Percentiles rank a stretch among this genome's conserved stretches.
phyloP scores from a whole-genome alignment of 2,329 filamentous ascomycete genomes.

The Ceratocystis cubensis region DNA sequence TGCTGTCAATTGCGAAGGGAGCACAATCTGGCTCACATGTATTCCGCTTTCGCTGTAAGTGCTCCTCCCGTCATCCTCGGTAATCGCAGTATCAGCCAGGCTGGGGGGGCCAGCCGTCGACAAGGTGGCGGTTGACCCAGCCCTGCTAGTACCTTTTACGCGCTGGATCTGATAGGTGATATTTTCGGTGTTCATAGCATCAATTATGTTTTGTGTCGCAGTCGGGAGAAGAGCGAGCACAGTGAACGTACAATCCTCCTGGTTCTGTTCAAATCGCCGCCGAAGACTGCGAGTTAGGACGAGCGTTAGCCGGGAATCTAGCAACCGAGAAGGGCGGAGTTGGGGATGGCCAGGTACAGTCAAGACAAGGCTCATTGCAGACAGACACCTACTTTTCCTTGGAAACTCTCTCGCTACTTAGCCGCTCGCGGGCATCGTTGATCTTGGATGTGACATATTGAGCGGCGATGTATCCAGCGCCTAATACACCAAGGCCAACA shows the following conservation, averaged over 20 bases:
- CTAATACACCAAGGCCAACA: conserved; percentile 74
- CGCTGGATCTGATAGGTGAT: conserved; percentile 89
- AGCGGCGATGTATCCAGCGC: conserved; percentile 79
- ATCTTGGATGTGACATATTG: conserved; percentile 90
- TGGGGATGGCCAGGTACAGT: too few species aligned
- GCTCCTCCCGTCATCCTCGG: conserved; percentile 72
- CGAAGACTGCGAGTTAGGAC: conserved; percentile 51
- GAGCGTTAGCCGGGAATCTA: background rate
- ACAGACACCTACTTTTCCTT: conserved; percentile 66
- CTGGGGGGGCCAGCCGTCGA: conserved; percentile 46
- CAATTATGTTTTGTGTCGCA: conserved; percentile 76
- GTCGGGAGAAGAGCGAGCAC: conserved; percentile 91
- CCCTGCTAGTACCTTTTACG: conserved; percentile 61
- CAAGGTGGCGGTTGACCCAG: conserved; percentile 42
- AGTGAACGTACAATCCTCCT: conserved; percentile 96
- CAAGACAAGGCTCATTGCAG: background rate
- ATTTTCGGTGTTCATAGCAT: conserved; percentile 78
- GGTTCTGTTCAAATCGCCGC: conserved; percentile 94
- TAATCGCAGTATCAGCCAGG: conserved; percentile 57
- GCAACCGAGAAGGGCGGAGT: too few species aligned
- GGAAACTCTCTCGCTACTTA: conserved; percentile 89
- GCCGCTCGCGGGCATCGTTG: conserved; percentile 84
- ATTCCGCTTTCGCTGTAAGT: conserved; percentile 70
- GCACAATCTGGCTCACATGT: conserved; percentile 63
- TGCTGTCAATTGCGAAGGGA: conserved; percentile 37